A percentile compares a stretch with the other conserved stretches of the same genome.
phyloP scores from a whole-genome alignment of 805 yeast genomes.

The Yarrowia yakushimensis region DNA sequence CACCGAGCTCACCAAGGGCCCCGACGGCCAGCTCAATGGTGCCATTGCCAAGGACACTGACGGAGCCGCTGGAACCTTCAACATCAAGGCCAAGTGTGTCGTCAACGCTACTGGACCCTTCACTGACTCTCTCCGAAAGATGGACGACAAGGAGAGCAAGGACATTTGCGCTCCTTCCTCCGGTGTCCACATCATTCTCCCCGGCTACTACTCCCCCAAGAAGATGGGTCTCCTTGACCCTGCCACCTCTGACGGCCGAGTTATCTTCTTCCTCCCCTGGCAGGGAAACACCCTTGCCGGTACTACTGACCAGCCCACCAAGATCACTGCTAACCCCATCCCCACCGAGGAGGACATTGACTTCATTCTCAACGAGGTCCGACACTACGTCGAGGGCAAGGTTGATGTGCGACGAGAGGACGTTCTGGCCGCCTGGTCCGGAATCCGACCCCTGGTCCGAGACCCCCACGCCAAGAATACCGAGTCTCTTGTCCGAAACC shows the following conservation, averaged over 20 bases:
- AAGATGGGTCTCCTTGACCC: slow-evolving; percentile 89
- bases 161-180: slow-evolving; percentile 90
- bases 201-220: slow-evolving; percentile 86
- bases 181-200: slow-evolving; percentile 89
- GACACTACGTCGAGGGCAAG: slow-evolving; percentile 69
- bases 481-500: slow-evolving; percentile 88
- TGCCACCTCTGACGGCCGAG: slow-evolving; percentile 90
- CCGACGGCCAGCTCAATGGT: slow-evolving; percentile 59
- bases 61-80: slow-evolving; percentile 48
- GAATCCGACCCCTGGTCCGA: slow-evolving; percentile 90
- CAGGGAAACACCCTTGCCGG: slow-evolving; percentile 96
- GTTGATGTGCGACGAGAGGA: slow-evolving; percentile 87
- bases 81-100: slow-evolving; percentile 68
- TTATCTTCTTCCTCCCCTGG: slow-evolving; percentile 96
- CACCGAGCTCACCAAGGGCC: slow-evolving; percentile 64
- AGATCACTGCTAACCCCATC: slow-evolving; percentile 51
- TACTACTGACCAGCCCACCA: slow-evolving; percentile 82
- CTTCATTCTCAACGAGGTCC: slow-evolving; percentile 81
- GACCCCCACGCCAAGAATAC: slow-evolving; percentile 62
- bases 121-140: slow-evolving; percentile 76
- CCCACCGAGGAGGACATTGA: slow-evolving; percentile 87
- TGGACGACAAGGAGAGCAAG: slow-evolving; percentile 62
- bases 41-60: slow-evolving; percentile 64
- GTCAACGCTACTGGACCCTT: slow-evolving; percentile 95
- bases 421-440: slow-evolving; percentile 94